phyloP scores from a whole-genome alignment of 257 asterid genomes.

The Fraxinus excelsior region DNA sequence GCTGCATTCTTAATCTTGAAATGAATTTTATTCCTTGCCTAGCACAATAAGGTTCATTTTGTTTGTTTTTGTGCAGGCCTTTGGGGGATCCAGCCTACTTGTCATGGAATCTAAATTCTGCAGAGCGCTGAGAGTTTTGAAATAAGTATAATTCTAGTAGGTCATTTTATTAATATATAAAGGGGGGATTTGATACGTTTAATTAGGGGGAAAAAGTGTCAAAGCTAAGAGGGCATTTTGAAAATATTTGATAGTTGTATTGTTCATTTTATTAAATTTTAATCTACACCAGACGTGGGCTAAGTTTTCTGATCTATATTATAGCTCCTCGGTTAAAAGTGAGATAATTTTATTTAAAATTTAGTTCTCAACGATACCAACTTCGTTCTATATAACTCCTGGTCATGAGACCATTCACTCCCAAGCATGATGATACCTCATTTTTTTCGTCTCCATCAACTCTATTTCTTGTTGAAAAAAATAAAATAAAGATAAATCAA shows the following conservation, averaged over 20 bases:
- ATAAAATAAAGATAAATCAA: neutral
- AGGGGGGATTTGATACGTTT: no score
- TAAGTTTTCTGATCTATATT: no score
- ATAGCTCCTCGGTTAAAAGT: no score
- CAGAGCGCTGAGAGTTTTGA: neutral
- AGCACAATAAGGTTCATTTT: neutral
- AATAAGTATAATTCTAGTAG: neutral
- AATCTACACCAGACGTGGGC: no score
- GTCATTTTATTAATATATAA: neutral
- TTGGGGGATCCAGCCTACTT: conserved; percentile 71
- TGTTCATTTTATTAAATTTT: neutral
- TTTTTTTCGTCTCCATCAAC: no score
- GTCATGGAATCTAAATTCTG: conserved; percentile 70
- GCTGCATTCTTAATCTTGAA: neutral
- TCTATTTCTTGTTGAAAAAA: no score
- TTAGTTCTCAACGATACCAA: no score
- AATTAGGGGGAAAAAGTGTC: no score
- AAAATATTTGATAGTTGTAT: neutral
- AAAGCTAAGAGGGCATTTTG: neutral
- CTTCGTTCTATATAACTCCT: no score
- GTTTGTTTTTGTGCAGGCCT: conserved; percentile 53
- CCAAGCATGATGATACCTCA: no score
- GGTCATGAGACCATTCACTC: no score
- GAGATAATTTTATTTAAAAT: no score
- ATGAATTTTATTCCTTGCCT: neutral